phyloP scores from a whole-genome alignment of 1,284 basidiomycete genomes.

The Trametes polyzona region DNA sequence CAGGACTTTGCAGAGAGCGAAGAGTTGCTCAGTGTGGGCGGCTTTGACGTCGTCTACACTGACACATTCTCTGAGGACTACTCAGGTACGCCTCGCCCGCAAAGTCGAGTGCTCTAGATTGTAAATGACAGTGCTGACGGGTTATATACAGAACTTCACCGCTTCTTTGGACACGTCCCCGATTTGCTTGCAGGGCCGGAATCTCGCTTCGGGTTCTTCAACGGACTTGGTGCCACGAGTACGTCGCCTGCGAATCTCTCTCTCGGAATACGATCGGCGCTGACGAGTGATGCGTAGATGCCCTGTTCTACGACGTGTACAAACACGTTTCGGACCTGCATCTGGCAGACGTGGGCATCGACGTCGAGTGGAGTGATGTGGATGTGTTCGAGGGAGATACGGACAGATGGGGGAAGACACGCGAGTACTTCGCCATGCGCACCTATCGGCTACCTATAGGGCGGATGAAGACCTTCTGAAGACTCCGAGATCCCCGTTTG shows the following conservation, averaged over 20 bases:
- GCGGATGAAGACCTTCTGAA: constrained; percentile 38
- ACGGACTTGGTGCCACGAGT: constrained; percentile 96
- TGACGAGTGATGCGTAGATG: constrained; percentile 50
- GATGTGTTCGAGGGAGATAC: constrained; percentile 54
- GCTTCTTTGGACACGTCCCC: constrained; percentile 86
- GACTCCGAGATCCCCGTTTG: constrained; percentile 3
- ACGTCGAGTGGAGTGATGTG: constrained; percentile 76
- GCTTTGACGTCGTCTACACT: constrained; percentile 93
- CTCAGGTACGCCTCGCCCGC: constrained; percentile 46
- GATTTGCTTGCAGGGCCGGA: constrained; percentile 79
- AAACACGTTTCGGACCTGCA: constrained; percentile 88
- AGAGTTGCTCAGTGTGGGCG: constrained; percentile 58
- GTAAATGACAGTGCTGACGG: not conserved
- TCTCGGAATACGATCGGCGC: not conserved
- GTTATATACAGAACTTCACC: constrained; percentile 60
- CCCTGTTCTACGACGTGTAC: constrained; percentile 91
- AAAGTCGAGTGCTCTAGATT: not conserved
- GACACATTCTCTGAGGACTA: constrained; percentile 96
- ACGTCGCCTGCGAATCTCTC: constrained; percentile 27
- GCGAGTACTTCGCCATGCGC: constrained; percentile 73
- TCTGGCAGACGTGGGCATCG: constrained; percentile 78
- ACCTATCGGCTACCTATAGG: constrained; percentile 68
- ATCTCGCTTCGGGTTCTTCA: constrained; percentile 94
- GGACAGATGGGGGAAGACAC: constrained; percentile 69
- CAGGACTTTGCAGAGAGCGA: constrained; percentile 77